Evolutionary conservation across 2,329 filamentous ascomycete genomes (phyloP).

Genomic region (Arthrinium puccinioides): DNA sequence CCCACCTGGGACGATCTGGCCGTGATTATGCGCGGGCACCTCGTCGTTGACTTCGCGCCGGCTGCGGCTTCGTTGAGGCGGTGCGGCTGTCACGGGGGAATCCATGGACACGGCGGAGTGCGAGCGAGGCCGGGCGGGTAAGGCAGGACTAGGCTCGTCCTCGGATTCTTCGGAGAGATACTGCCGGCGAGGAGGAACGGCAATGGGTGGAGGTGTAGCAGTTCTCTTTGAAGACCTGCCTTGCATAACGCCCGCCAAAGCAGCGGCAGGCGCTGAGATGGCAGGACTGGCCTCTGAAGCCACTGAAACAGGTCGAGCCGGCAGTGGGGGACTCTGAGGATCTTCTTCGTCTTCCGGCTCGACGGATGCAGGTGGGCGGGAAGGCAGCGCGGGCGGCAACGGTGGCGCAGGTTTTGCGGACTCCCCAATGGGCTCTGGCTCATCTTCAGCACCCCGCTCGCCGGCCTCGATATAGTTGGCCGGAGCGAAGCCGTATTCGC

Average conservation of each 20-base stretch:
- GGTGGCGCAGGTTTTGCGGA: conserved; percentile 14
- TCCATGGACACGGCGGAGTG: conserved; percentile 16
- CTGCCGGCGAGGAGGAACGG: conserved; percentile 41
- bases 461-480: conserved; percentile 87
- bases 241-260: conserved; percentile 50
- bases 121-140: conserved; percentile 26
- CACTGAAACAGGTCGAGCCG: conserved; percentile 21
- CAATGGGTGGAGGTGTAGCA: conserved; percentile 44
- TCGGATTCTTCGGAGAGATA: conserved; percentile 63
- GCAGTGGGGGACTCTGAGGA: conserved; percentile 30
- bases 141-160: conserved; percentile 45
- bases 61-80: conserved; percentile 26
- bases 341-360: conserved; percentile 29
- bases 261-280: conserved; percentile 40
- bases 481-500: conserved; percentile 89
- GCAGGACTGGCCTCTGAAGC: conserved; percentile 22
- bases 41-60: conserved; percentile 24
- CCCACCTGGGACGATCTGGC: conserved; percentile 60
- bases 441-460: conserved; percentile 29
- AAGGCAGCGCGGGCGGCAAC: conserved; percentile 27
- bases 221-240: conserved; percentile 33
- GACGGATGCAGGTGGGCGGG: conserved; percentile 28
- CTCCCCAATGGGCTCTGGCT: too few species aligned
- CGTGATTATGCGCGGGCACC: conserved; percentile 30
- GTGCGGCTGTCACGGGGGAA: conserved; percentile 14